phyloP scores from a whole-genome alignment of 169 alveolate species.

The Plasmodium gallinaceum region DNA sequence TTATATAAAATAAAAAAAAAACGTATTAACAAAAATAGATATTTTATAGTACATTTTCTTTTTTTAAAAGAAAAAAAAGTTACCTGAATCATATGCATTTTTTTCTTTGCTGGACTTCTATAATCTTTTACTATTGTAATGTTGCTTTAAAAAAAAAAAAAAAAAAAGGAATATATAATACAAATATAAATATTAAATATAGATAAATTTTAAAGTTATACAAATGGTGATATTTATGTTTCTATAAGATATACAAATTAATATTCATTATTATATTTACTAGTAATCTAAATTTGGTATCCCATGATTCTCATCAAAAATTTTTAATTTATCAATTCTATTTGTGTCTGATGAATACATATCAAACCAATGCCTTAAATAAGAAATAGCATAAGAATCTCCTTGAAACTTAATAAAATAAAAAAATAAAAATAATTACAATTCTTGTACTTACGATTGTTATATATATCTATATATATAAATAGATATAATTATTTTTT shows the following conservation, averaged over 20 bases:
- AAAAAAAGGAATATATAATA: not conserved
- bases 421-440: not conserved
- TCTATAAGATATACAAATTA: not conserved
- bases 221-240: not conserved
- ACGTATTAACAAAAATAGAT: not conserved
- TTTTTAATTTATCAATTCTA: constrained; percentile 28
- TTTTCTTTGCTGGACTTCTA: constrained; percentile 70
- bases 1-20: not conserved
- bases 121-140: constrained; percentile 62
- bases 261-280: constrained; percentile 6
- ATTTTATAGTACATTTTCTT: not conserved
- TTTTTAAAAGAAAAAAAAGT: not conserved
- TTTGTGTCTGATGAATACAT: constrained; percentile 41
- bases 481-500: not conserved
- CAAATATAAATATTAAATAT: not conserved
- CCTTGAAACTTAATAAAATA: constrained; percentile 53
- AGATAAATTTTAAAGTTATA: not conserved
- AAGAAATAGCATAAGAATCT: constrained; percentile 68
- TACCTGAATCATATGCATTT: constrained; percentile 75
- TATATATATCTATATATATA: not conserved
- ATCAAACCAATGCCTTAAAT: constrained; percentile 70
- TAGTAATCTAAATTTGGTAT: constrained; percentile 63
- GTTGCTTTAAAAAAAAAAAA: constrained; percentile 22
- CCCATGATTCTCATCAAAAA: constrained; percentile 68
- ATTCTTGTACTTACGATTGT: not conserved